phyloP scores from a whole-genome alignment of 352 stramenopile species.

The Pythium insidiosum region DNA sequence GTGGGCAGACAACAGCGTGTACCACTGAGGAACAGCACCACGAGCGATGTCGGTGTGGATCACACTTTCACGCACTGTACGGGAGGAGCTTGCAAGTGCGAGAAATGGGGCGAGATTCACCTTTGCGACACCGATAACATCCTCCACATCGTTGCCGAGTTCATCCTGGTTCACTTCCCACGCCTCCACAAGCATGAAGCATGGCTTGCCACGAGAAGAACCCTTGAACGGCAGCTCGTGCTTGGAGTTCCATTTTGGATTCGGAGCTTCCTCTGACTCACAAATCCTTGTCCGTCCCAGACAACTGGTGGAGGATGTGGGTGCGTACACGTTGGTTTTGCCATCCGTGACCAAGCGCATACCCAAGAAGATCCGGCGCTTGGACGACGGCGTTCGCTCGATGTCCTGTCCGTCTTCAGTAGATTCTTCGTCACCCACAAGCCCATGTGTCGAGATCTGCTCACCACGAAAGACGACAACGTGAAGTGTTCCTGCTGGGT shows the following conservation, averaged over 20 bases:
- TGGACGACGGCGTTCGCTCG: constrained; percentile 27
- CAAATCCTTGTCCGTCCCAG: constrained; percentile 56
- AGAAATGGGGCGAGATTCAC: constrained; percentile 86
- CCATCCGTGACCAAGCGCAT: constrained; percentile 70
- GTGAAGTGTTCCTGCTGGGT: constrained; percentile 63
- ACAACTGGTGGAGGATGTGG: constrained; percentile 66
- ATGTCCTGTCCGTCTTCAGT: constrained; percentile 36
- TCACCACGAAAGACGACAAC: constrained; percentile 77
- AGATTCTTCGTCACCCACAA: constrained; percentile 37
- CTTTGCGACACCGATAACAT: constrained; percentile 77
- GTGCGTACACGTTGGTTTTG: constrained; percentile 85
- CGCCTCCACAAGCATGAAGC: constrained; percentile 84
- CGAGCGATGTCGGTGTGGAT: constrained; percentile 79
- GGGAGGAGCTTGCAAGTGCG: constrained; percentile 71
- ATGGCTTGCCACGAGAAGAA: constrained; percentile 67
- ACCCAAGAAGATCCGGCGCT: constrained; percentile 48
- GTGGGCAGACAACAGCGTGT: constrained; percentile 73
- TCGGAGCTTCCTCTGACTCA: constrained; percentile 36
- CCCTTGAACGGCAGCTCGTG: constrained; percentile 66
- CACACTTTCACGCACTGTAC: constrained; percentile 74
- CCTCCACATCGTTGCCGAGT: constrained; percentile 35
- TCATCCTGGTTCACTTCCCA: constrained; percentile 55
- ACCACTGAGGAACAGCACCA: constrained; percentile 80
- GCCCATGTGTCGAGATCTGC: constrained; percentile 65
- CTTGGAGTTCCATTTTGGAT: constrained; percentile 80